Evolutionary conservation across 2,329 filamentous ascomycete genomes (phyloP).

Genomic region (Myotisia sp.): DNA sequence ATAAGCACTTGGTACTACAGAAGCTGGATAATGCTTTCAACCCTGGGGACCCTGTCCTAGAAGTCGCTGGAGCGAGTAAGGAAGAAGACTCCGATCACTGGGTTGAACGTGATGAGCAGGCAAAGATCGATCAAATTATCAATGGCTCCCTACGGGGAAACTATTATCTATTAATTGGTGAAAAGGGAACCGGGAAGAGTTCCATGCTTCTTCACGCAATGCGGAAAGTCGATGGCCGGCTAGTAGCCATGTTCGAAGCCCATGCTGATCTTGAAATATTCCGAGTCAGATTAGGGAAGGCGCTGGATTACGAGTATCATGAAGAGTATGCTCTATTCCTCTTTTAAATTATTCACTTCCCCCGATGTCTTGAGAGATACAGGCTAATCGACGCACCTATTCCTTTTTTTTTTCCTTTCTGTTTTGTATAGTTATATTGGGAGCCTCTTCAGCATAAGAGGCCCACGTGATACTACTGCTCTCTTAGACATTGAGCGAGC

Average conservation of each 20-base stretch:
- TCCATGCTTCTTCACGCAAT: conserved; percentile 95
- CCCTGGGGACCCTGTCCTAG: conserved; percentile 79
- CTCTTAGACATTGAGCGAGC: conserved; percentile 90
- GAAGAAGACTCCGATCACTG: conserved; percentile 47
- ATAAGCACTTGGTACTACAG: conserved; percentile 78
- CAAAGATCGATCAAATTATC: conserved; percentile 68
- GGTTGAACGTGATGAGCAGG: conserved; percentile 73
- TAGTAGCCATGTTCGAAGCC: conserved; percentile 88
- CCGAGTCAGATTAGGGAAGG: conserved; percentile 79
- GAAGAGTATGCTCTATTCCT: conserved; percentile 55
- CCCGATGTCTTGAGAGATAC: too few species aligned
- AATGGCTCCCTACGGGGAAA: conserved; percentile 58
- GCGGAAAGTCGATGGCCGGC: conserved; percentile 78
- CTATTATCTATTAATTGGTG: conserved; percentile 82
- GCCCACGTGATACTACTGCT: conserved; percentile 80
- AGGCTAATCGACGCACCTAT: neutral
- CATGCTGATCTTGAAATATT: conserved; percentile 94
- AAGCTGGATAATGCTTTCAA: conserved; percentile 90
- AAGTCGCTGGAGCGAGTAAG: conserved; percentile 47
- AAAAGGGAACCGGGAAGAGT: conserved; percentile 93
- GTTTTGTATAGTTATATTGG: conserved; percentile 48
- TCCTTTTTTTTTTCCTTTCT: neutral
- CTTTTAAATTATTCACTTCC: too few species aligned
- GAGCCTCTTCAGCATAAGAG: conserved; percentile 84
- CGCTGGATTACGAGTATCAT: conserved; percentile 89